A percentile compares a stretch with the other conserved stretches of the same genome.
Evolutionary conservation across 2,329 filamentous ascomycete genomes (phyloP).

Genomic region (Spiromastix sp.): DNA sequence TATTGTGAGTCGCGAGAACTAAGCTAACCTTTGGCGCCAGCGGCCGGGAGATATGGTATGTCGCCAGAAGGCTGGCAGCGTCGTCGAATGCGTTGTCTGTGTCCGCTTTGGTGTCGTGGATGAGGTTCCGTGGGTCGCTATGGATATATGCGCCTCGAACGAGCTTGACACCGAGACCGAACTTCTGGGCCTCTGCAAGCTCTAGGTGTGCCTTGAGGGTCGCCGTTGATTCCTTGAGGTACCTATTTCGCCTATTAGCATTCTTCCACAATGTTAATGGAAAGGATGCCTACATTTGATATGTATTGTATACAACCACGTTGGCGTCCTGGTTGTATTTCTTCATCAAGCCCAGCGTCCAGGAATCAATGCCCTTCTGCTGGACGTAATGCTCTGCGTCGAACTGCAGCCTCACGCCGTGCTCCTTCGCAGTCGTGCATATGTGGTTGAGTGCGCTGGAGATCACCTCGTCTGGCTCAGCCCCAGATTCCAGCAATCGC

Average conservation of each 20-base stretch:
- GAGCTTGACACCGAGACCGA: conserved; percentile 42
- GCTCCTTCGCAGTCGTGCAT: conserved; percentile 4
- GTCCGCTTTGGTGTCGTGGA: conserved; percentile 38
- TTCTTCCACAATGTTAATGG: background rate
- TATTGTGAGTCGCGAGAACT: conserved; percentile 52
- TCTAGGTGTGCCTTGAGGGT: conserved; percentile 38
- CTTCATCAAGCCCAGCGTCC: conserved; percentile 45
- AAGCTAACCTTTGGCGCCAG: conserved; percentile 37
- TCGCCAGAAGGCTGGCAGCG: conserved; percentile 45
- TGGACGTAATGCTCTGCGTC: conserved; percentile 46
- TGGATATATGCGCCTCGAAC: conserved; percentile 45
- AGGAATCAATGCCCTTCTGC: conserved; percentile 42
- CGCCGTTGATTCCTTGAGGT: conserved; percentile 38
- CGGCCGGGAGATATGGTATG: conserved; percentile 33
- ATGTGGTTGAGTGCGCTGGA: conserved; percentile 16
- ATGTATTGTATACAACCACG: conserved; percentile 45
- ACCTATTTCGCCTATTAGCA: conserved; percentile 8
- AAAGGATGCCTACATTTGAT: conserved; percentile 33
- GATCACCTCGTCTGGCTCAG: conserved; percentile 9
- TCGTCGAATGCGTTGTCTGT: conserved; percentile 45
- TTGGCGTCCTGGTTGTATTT: conserved; percentile 38
- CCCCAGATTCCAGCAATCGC: conserved; percentile 9
- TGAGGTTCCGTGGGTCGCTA: conserved; percentile 35
- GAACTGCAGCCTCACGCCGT: conserved; percentile 35
- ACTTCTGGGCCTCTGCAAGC: conserved; percentile 37